Conservation (phyloP, 2,329 filamentous ascomycete species). For the Apiospora koreana region DNA sequence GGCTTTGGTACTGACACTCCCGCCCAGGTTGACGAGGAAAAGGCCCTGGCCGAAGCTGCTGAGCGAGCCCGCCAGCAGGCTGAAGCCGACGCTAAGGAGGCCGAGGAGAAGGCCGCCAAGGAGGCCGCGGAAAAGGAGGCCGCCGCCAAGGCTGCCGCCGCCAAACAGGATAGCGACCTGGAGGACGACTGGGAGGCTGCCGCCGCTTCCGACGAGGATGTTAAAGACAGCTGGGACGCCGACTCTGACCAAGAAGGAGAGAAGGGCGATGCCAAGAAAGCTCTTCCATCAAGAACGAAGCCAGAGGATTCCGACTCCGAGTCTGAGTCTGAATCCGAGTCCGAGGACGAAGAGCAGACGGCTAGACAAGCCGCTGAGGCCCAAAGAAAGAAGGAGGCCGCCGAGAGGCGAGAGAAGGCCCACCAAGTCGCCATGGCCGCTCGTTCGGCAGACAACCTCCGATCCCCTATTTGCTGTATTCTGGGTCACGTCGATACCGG, state of each 20-base stretch:
- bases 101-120: constrained; percentile 59
- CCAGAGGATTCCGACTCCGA: constrained; percentile 36
- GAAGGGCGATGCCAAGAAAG: constrained; percentile 27
- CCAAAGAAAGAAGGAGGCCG: constrained; percentile 83
- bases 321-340: constrained; percentile 56
- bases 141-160: constrained; percentile 53
- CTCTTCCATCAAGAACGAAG: constrained; percentile 35
- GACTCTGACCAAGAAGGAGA: constrained; percentile 72
- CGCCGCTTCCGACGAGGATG: constrained; percentile 71
- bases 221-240: constrained; percentile 96
- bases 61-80: constrained; percentile 69
- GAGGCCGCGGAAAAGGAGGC: constrained; percentile 60
- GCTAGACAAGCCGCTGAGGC: constrained; percentile 72
- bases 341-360: constrained; percentile 72
- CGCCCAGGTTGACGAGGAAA: constrained; percentile 71
- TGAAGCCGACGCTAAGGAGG: constrained; percentile 64
- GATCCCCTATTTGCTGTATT: constrained; percentile 99
- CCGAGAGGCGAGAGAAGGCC: constrained; percentile 83
- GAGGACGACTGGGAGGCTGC: constrained; percentile 89
- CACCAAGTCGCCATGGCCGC: constrained; percentile 91
- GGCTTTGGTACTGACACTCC: constrained; percentile 13
- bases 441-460: constrained; percentile 89
- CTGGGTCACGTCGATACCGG: constrained; percentile 99
- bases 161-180: constrained; percentile 58
- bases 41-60: constrained; percentile 75